Evolutionary conservation across 345 rosid genomes (phyloP).

Genomic region (Iberis pinnata): DNA sequence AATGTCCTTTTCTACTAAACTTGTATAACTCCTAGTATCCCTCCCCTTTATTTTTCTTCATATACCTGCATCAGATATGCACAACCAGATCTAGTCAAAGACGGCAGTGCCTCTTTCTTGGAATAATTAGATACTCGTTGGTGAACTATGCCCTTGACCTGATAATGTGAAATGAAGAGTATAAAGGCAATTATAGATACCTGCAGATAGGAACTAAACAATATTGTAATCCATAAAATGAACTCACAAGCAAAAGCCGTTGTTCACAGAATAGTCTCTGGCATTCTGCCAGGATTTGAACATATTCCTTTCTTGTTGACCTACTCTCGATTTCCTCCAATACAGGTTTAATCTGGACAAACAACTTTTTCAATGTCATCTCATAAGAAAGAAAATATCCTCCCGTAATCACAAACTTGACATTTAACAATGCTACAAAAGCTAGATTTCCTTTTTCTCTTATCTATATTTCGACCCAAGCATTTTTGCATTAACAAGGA

Average conservation of each 20-base stretch:
- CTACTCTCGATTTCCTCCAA: constrained; percentile 90
- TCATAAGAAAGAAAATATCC: neutral
- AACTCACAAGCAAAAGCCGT: constrained; percentile 75
- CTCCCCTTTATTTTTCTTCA: constrained; percentile 9
- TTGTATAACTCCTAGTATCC: constrained; percentile 9
- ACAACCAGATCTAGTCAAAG: constrained; percentile 95
- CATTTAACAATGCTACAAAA: neutral
- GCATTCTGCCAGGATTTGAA: constrained; percentile 78
- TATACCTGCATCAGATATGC: constrained; percentile 90
- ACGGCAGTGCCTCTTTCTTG: constrained; percentile 84
- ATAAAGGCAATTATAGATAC: constrained; percentile 8
- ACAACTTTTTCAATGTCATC: neutral
- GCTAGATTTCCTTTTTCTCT: neutral
- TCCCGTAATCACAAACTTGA: constrained; percentile 11
- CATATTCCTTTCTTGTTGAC: constrained; percentile 83
- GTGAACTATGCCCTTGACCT: constrained; percentile 87
- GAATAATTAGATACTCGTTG: constrained; percentile 82
- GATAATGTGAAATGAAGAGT: constrained; percentile 18
- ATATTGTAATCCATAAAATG: constrained; percentile 9
- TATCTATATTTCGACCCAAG: neutral
- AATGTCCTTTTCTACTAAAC: constrained; percentile 9
- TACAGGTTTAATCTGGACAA: constrained; percentile 79
- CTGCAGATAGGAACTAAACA: constrained; percentile 13
- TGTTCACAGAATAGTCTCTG: constrained; percentile 94
- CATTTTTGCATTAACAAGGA: constrained; percentile 10